A percentile compares a stretch with the other conserved stretches of the same genome.
These are phyloP conservation scores for Phalaenopsis aphrodite DNA, from an alignment of 106 monocot species.

Conservation along the genomic window DNA sequence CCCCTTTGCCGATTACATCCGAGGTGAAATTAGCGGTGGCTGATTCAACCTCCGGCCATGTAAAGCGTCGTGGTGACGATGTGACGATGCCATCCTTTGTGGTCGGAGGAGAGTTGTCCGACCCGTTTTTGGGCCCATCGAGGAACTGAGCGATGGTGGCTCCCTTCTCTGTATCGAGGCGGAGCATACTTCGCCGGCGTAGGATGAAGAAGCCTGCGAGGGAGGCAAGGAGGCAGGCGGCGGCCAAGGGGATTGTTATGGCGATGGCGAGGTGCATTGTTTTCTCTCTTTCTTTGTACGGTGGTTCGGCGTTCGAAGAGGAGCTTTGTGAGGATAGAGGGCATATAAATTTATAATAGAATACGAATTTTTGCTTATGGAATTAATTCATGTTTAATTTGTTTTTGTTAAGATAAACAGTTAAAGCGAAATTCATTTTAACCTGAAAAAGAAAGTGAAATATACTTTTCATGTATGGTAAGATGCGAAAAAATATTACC, in stretches of 20 bases:
- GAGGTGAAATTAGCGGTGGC: constrained; percentile 12
- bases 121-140: neutral
- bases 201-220: neutral
- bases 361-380: too few species aligned
- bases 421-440: too few species aligned
- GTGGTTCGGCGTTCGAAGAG: too few species aligned
- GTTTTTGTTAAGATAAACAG: too few species aligned
- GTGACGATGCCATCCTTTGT: neutral
- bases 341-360: too few species aligned
- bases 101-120: neutral
- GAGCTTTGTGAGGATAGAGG: too few species aligned
- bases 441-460: too few species aligned
- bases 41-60: neutral
- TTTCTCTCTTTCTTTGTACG: neutral
- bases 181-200: neutral
- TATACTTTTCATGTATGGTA: too few species aligned
- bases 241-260: neutral
- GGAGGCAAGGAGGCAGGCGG: neutral
- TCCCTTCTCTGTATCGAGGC: neutral
- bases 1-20: constrained; percentile 40
- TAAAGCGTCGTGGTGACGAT: neutral
- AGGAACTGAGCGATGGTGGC: neutral
- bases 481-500: too few species aligned
- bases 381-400: too few species aligned
- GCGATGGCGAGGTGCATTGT: neutral